Conservation (phyloP, 805 yeast species). For the Candida michaelii region DNA sequence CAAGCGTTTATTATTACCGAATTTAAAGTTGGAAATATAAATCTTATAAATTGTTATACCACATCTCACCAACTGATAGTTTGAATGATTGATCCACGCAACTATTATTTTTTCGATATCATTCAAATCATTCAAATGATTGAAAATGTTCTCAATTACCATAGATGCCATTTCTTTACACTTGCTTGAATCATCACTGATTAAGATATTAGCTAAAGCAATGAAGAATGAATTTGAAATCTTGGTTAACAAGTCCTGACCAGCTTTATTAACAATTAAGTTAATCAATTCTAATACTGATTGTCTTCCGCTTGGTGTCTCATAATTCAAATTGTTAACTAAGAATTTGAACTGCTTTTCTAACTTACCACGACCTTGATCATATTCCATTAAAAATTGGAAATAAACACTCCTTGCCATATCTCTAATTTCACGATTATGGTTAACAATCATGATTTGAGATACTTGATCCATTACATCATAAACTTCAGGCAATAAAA, state of each 20-base stretch:
- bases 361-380: slow-evolving; percentile 83
- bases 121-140: slow-evolving; percentile 36
- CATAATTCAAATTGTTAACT: slow-evolving; percentile 78
- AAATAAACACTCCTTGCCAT: slow-evolving; percentile 80
- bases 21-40: slow-evolving; percentile 51
- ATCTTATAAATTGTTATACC: slow-evolving; percentile 72
- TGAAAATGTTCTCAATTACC: slow-evolving; percentile 55
- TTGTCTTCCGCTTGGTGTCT: slow-evolving; percentile 81
- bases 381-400: slow-evolving; percentile 89
- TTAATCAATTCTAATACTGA: slow-evolving; percentile 88
- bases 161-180: slow-evolving; percentile 84
- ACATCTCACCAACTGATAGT: slow-evolving; percentile 59
- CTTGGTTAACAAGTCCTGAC: slow-evolving; percentile 55
- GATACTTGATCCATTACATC: slow-evolving; percentile 82
- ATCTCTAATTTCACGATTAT: slow-evolving; percentile 76
- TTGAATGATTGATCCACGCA: slow-evolving; percentile 66
- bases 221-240: slow-evolving; percentile 78
- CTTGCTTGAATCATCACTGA: slow-evolving; percentile 71
- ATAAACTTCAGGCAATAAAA: slow-evolving; percentile 83
- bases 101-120: slow-evolving; percentile 41
- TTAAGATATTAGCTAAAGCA: slow-evolving; percentile 72
- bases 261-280: slow-evolving; percentile 64
- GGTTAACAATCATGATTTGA: slow-evolving; percentile 86
- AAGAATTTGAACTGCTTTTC: slow-evolving; percentile 81
- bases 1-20: slow-evolving; percentile 35